Evolutionary conservation across 495 filamentous ascomycete species (phyloP).

Genomic region (Aspergillus biplanus): DNA sequence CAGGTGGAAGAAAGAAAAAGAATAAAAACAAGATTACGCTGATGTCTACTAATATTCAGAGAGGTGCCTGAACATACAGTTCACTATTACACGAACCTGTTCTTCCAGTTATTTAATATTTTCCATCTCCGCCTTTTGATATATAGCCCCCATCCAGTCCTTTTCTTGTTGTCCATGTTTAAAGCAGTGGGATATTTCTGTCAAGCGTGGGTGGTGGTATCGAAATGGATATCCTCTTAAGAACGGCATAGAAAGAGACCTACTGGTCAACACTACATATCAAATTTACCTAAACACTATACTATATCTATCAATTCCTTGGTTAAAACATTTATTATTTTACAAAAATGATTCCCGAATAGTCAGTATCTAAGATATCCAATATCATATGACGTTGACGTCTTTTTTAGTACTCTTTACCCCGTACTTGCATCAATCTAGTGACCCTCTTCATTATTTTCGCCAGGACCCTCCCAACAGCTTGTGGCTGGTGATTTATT

Average conservation of each 20-base stretch:
- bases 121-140: not conserved
- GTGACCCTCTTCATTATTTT: too few species aligned
- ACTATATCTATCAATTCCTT: not conserved
- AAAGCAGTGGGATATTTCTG: not conserved
- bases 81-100: not conserved
- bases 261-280: not conserved
- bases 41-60: constrained; percentile 82
- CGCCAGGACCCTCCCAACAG: too few species aligned
- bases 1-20: constrained; percentile 61
- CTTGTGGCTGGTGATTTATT: too few species aligned
- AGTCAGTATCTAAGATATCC: too few species aligned
- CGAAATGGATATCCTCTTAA: not conserved
- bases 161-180: not conserved
- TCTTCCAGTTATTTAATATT: not conserved
- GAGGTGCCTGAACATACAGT: constrained; percentile 53
- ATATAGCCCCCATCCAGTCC: not conserved
- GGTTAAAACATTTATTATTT: too few species aligned
- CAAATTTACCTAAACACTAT: not conserved
- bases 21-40: constrained; percentile 93
- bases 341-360: too few species aligned
- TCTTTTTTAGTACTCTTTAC: too few species aligned
- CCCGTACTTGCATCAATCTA: too few species aligned
- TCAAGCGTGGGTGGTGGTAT: not conserved
- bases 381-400: too few species aligned
- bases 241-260: not conserved